phyloP scores from a whole-genome alignment of 139 green algal species.

The Edaphochlamys debaryana region DNA sequence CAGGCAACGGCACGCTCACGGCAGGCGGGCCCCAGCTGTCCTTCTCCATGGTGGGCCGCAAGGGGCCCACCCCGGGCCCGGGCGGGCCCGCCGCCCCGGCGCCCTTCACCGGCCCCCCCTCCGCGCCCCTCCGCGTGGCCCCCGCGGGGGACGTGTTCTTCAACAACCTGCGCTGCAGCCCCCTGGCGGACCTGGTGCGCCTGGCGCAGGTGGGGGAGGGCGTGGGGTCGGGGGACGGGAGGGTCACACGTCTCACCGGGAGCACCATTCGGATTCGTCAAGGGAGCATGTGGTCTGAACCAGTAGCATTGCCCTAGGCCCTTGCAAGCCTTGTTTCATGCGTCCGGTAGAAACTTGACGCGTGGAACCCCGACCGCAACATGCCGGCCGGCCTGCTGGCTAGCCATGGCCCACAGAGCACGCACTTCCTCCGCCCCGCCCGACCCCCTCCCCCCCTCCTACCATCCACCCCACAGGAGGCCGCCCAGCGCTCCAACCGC shows the following conservation, averaged over 20 bases:
- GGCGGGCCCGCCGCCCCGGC: not conserved
- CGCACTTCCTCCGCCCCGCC: no score
- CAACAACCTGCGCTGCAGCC: constrained; percentile 71
- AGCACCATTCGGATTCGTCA: no score
- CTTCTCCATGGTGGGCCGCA: constrained; percentile 47
- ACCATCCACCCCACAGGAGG: no score
- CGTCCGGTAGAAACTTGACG: no score
- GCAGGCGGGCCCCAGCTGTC: not conserved
- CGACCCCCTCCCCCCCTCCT: no score
- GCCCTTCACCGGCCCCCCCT: not conserved
- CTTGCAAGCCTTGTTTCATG: no score
- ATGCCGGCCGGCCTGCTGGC: no score
- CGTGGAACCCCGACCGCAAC: no score
- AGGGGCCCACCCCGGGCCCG: constrained; percentile 1
- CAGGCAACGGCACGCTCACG: constrained; percentile 37
- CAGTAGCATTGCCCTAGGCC: no score
- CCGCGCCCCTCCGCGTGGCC: constrained; percentile 55
- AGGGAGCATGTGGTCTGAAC: no score
- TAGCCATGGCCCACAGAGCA: no score
- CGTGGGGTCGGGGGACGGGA: not conserved
- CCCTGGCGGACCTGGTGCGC: constrained; percentile 4
- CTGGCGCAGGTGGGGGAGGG: not conserved
- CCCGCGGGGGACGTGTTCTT: constrained; percentile 46
- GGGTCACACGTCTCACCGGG: not conserved
- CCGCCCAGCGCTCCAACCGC: not conserved